Evolutionary conservation across 192 early-diverging fungal species (phyloP).

Genomic region (Coemansia sp.): DNA sequence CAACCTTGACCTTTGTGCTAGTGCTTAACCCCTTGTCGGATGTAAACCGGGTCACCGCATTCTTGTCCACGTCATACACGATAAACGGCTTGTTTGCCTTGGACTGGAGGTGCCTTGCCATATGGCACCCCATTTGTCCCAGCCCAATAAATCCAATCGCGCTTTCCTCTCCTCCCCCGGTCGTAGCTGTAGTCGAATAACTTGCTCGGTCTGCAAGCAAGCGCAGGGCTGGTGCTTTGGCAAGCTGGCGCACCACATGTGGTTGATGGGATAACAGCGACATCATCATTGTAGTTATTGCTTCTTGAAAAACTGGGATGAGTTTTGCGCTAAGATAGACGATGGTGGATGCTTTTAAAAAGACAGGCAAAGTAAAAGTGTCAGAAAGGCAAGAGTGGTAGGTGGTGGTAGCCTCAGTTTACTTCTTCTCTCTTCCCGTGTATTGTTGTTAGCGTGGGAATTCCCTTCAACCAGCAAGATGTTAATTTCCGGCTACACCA

Average conservation of each 20-base stretch:
- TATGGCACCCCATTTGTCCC: slow-evolving; percentile 89
- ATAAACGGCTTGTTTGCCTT: slow-evolving; percentile 62
- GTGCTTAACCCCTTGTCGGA: slow-evolving; percentile 30
- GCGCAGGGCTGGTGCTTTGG: neutral
- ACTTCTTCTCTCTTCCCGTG: neutral
- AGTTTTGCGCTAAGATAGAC: no score
- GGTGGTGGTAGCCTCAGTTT: no score
- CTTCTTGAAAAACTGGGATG: no score
- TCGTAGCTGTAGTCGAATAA: slow-evolving; percentile 3
- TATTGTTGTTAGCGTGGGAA: slow-evolving; percentile 21
- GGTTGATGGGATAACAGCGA: neutral
- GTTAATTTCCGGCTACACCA: no score
- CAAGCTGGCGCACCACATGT: neutral
- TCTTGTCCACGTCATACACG: slow-evolving; percentile 71
- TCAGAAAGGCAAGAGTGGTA: neutral
- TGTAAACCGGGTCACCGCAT: slow-evolving; percentile 59
- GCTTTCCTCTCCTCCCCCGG: neutral
- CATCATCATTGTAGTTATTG: no score
- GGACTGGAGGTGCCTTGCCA: slow-evolving; percentile 82
- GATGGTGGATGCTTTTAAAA: neutral
- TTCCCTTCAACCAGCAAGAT: no score
- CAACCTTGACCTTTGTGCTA: slow-evolving; percentile 44
- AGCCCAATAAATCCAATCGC: slow-evolving; percentile 70
- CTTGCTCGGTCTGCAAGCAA: neutral
- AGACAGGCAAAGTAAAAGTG: neutral